These are phyloP conservation scores for Iris pallida DNA, from an alignment of 116 monocot species.

Conservation along the genomic window DNA sequence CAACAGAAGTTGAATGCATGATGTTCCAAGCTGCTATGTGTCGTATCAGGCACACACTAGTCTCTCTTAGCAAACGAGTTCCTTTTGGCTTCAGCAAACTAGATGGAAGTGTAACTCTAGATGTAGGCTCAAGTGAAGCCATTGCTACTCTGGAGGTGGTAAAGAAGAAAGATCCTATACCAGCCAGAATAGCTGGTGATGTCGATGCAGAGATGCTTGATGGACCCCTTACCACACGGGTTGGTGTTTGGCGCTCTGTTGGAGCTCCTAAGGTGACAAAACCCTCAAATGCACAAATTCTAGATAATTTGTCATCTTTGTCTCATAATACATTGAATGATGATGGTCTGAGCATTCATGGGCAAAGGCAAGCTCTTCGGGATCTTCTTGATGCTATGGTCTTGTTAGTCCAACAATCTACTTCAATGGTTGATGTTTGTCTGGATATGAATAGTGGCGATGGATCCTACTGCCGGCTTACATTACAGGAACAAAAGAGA, in stretches of 20 bases:
- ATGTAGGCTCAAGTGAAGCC: conserved; percentile 29
- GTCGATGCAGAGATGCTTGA: conserved; percentile 57
- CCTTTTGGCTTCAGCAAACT: conserved; percentile 27
- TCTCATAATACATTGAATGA: conserved; percentile 31
- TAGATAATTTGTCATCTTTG: conserved; percentile 42
- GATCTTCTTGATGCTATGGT: conserved; percentile 77
- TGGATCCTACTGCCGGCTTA: conserved; percentile 76
- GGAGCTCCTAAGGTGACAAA: conserved; percentile 59
- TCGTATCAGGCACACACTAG: conserved; percentile 64
- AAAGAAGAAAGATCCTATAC: conserved; percentile 66
- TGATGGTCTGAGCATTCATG: conserved; percentile 28
- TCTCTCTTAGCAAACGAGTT: conserved; percentile 45
- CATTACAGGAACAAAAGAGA: conserved; percentile 74
- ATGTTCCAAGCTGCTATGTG: conserved; percentile 95
- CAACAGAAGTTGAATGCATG: conserved; percentile 80
- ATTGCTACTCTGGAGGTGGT: conserved; percentile 21
- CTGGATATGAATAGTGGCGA: conserved; percentile 74
- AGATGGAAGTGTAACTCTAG: conserved; percentile 24
- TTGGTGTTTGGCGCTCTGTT: conserved; percentile 94
- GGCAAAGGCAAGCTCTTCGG: conserved; percentile 57
- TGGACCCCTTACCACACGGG: conserved; percentile 32
- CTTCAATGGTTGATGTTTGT: conserved; percentile 81
- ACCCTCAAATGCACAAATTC: conserved; percentile 18
- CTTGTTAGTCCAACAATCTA: conserved; percentile 81
- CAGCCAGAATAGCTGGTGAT: conserved; percentile 79